A percentile compares a stretch with the other conserved stretches of the same genome.
These are phyloP conservation scores for Annona cherimola DNA, from an alignment of 164 flowering plant species.

Conservation along the genomic window DNA sequence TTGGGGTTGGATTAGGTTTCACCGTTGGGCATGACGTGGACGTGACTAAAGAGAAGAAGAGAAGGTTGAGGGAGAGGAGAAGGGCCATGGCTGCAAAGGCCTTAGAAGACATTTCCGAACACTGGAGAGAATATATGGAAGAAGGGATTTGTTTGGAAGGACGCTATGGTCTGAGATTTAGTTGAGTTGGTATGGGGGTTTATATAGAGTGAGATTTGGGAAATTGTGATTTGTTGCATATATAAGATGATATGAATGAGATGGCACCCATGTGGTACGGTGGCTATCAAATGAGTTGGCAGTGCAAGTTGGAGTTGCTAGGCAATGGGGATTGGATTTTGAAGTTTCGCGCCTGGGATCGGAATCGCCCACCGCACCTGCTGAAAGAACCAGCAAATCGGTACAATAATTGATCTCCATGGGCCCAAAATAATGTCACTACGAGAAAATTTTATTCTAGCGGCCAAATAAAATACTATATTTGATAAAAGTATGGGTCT, in stretches of 20 bases:
- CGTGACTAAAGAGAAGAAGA: slow-evolving; percentile 53
- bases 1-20: slow-evolving; percentile 8
- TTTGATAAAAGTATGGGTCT: too few relatives aligned
- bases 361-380: background rate
- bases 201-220: background rate
- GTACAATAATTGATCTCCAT: too few relatives aligned
- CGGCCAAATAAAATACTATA: too few relatives aligned
- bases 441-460: too few relatives aligned
- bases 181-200: background rate
- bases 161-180: background rate
- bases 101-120: slow-evolving; percentile 44
- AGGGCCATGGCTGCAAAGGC: slow-evolving; percentile 32
- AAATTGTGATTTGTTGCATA: background rate
- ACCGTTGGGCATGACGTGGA: slow-evolving; percentile 42
- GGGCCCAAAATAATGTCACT: too few relatives aligned
- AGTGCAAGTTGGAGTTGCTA: background rate
- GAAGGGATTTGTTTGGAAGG: background rate
- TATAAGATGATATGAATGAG: background rate
- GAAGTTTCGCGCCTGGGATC: background rate
- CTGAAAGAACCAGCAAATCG: too few relatives aligned
- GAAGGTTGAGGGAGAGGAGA: slow-evolving; percentile 50
- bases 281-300: slow-evolving; percentile 5
- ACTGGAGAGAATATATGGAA: background rate
- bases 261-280: slow-evolving; percentile 21
- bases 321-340: background rate